Evolutionary conservation across 2,329 filamentous ascomycete genomes (phyloP), one percentile per base, ranked within the genome.

Genomic region (Drechslerella coelobrocha): DNA sequence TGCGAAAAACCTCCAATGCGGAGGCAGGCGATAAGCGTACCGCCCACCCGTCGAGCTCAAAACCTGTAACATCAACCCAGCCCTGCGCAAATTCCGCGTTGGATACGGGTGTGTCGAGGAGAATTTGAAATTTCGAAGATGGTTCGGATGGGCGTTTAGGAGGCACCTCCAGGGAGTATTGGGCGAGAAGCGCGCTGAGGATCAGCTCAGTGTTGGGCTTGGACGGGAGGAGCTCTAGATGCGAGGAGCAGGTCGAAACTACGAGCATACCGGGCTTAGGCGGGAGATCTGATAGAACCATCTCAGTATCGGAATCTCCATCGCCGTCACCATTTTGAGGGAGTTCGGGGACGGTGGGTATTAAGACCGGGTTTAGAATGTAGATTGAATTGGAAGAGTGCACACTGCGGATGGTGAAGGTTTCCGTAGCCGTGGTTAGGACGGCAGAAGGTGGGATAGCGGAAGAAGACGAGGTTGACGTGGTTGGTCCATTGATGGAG

Each of bases 301-400:
- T 68, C 31, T 68, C 57, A 7, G 69, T 53, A 9, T 62, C 34
- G 23, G 63, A 53, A 29, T 61, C 68, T 24, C n/a, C 39, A 9
- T 72, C 53, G n/a, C 66, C 61, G 21, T 68, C n/a, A 26, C 61
- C 72, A n/a, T 50, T 43, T 21, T 10, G 17, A 14, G 12, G 12
- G 45, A 47, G 2, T 17, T 45, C 17, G 24, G 47, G 29, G 21
- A 63, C 7, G 27, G 68, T 55, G 1, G 66, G 39, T 1, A 72
- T 61, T 9, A 65, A 37, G 14, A 72, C 68, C 29, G 74, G 74
- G 39, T 74, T 72, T 2, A 75, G 53, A 26, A 76, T 74, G 50
- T 75, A 74, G 27, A 75, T 72, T 17, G 73, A 75, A 56, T 76
- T 76, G 9, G 73, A 75, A 34, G 73, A 75, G 61, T 75, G 73